A percentile compares a stretch with the other conserved stretches of the same genome.
Conservation (phyloP, 2,329 filamentous ascomycete species). For the Calonectria pteridis region DNA sequence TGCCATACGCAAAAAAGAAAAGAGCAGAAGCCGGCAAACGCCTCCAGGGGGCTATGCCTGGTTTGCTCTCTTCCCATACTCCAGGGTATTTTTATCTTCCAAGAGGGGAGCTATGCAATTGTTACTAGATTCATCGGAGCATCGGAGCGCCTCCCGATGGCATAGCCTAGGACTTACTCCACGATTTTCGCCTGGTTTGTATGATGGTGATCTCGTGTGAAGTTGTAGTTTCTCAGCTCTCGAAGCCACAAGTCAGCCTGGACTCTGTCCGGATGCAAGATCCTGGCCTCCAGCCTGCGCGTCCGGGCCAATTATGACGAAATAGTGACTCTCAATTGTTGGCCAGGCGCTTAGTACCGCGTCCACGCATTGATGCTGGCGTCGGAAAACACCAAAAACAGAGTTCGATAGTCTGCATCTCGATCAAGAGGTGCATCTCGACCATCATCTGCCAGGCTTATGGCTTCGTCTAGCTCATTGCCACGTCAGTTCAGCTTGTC, state of each 20-base stretch:
- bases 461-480: neutral
- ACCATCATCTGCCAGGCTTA: neutral
- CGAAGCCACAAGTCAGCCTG: neutral
- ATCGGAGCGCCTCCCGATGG: neutral
- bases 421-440: neutral
- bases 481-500: neutral
- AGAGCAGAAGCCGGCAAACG: neutral
- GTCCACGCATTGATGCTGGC: neutral
- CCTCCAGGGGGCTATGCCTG: neutral
- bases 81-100: neutral
- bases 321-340: neutral
- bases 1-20: neutral
- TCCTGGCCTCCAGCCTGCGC: neutral
- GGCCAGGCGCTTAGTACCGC: neutral
- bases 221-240: neutral
- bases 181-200: neutral
- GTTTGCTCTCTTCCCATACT: neutral
- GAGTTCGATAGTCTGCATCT: constrained; percentile 29
- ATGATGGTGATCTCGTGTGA: neutral
- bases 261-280: neutral
- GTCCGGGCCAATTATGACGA: neutral
- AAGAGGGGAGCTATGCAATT: neutral
- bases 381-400: neutral
- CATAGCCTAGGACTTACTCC: neutral
- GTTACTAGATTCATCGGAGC: neutral